Evolutionary conservation across 1,284 basidiomycete genomes (phyloP), one percentile per base, ranked within the genome.

Genomic region (Apiotrichum sp.): DNA sequence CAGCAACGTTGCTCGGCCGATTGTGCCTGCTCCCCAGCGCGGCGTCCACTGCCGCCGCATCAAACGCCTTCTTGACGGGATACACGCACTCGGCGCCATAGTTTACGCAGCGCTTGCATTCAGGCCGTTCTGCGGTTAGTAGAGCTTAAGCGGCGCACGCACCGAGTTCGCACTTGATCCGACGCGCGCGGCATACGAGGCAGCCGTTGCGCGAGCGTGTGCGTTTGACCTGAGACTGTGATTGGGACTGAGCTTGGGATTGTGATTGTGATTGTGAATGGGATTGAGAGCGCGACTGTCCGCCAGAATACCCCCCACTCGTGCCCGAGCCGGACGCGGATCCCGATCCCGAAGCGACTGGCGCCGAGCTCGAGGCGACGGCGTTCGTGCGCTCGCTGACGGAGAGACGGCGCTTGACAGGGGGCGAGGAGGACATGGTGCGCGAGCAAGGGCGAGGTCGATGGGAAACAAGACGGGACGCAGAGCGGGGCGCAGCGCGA

Each of bases 111-210:
- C 57, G 57, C n/a, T 54, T 56, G 53, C 44, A 43, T 11, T 53
- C 39, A 6, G 55, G 49, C 34, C 50, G 49, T 31, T 57, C 57
- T 54, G 35, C 35, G 35, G 7, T 36, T 36, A 36, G 35, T 64
- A 33, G 35, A 14, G n/a, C n/a, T n/a, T n/a, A 32, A 13, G 43
- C 9, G 9, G n/a, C n/a, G n/a, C n/a, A 61, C 65, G 50, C 46
- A 68, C 69, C 65, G 33, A 64, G 57, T 57, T 71, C 70, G 46
- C 70, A 71, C 45, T 67, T 68, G 46, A 71, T 59, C 39, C 70
- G 50, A 13, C 70, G 57, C n/a, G 64, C 59, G 14, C 70, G 61
- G 49, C 70, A 71, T 6, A 71, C 65, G 33, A 70, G 50, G 53
- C 70, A 71, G 1, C 70, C 70, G 50, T 63, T 65, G n/a, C 61